A percentile compares a stretch with the other conserved stretches of the same genome.
Evolutionary conservation across 495 filamentous ascomycete genomes (phyloP).

Genomic region (Penicillium diatomitis): DNA sequence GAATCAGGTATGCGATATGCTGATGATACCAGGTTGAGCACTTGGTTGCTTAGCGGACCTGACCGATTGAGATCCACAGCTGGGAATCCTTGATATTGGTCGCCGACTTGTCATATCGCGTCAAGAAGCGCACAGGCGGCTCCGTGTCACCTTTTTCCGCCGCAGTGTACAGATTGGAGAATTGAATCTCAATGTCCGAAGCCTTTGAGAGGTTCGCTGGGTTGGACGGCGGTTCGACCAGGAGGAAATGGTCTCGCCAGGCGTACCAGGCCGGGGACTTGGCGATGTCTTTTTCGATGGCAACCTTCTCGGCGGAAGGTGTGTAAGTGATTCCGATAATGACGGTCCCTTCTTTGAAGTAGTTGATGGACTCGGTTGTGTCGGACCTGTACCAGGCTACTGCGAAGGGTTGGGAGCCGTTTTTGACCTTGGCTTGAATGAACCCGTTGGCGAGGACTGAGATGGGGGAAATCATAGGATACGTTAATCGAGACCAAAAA

Average conservation of each 20-base stretch:
- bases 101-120: conserved; percentile 37
- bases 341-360: conserved; percentile 21
- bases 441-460: conserved; percentile 29
- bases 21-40: conserved; percentile 40
- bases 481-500: too few relatives aligned
- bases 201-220: conserved; percentile 16
- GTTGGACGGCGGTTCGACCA: conserved; percentile 26
- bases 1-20: conserved; percentile 34
- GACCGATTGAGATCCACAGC: conserved; percentile 35
- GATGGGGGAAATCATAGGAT: not conserved
- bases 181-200: conserved; percentile 18
- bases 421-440: conserved; percentile 22
- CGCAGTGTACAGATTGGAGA: conserved; percentile 21
- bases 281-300: conserved; percentile 24
- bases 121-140: conserved; percentile 26
- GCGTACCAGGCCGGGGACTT: conserved; percentile 20
- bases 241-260: conserved; percentile 33
- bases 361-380: conserved; percentile 32
- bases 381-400: conserved; percentile 34
- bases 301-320: conserved; percentile 28
- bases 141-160: conserved; percentile 13
- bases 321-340: conserved; percentile 37
- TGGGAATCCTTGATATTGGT: conserved; percentile 40
- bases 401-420: conserved; percentile 21
- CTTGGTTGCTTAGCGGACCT: conserved; percentile 33